These are phyloP conservation scores for Gaertneriomyces semiglobifer DNA, from an alignment of 192 early-diverging fungal genomes.

Conservation along the genomic window DNA sequence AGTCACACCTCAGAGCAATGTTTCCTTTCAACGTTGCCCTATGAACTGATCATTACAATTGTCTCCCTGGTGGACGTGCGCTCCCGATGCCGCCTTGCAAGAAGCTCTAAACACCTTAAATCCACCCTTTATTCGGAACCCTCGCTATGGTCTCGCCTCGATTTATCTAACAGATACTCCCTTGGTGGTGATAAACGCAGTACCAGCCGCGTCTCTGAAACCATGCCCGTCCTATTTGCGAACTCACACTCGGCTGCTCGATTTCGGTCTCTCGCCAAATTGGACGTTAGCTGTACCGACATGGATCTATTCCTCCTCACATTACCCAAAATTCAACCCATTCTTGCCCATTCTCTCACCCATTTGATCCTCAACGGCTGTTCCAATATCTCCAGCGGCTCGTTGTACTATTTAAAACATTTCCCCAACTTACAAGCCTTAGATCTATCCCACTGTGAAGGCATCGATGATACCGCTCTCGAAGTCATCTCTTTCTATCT, in stretches of 20 bases:
- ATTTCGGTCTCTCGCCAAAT: constrained; percentile 28
- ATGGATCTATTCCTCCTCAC: constrained; percentile 31
- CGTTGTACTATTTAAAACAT: constrained; percentile 27
- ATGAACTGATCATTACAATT: constrained; percentile 16
- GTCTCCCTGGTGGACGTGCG: constrained; percentile 12
- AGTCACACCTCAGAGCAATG: too few species aligned
- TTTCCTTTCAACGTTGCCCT: neutral
- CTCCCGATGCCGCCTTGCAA: constrained; percentile 18
- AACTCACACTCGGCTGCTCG: constrained; percentile 7
- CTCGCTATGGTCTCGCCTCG: constrained; percentile 35
- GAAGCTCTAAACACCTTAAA: constrained; percentile 18
- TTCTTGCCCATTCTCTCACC: constrained; percentile 20
- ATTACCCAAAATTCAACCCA: neutral
- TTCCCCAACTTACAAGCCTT: constrained; percentile 29
- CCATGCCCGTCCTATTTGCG: neutral
- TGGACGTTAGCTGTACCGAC: constrained; percentile 45
- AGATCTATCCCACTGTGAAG: constrained; percentile 44
- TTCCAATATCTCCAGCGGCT: constrained; percentile 30
- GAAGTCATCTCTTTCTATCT: constrained; percentile 38
- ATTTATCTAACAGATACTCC: constrained; percentile 38
- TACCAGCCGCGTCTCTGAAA: neutral
- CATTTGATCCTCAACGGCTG: constrained; percentile 46
- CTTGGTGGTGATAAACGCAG: constrained; percentile 14
- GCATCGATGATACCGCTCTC: constrained; percentile 38
- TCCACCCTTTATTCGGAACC: constrained; percentile 30